phyloP scores from a whole-genome alignment of 177 flowering plant species.

The Vitis hybrid region DNA sequence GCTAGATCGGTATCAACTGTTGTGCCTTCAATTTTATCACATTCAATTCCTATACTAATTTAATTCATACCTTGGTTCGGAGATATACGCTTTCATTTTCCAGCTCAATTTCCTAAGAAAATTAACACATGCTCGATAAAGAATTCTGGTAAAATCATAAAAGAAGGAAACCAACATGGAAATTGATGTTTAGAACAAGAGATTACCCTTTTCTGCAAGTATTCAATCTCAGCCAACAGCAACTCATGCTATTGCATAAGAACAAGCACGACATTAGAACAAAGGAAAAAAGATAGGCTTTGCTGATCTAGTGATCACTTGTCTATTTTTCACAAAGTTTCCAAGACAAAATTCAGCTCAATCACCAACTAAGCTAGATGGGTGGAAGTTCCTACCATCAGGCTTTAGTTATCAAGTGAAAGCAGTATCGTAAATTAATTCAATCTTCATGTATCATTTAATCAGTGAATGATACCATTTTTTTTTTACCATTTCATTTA shows the following conservation, averaged over 20 bases:
- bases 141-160: not conserved
- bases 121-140: not conserved
- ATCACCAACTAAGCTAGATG: no score
- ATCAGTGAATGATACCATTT: no score
- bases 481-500: not conserved
- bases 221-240: slow-evolving; percentile 75
- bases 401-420: no score
- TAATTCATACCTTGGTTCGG: slow-evolving; percentile 58
- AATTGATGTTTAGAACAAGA: not conserved
- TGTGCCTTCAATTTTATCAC: no score
- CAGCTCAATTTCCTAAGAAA: slow-evolving; percentile 58
- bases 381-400: no score
- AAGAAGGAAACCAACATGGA: not conserved
- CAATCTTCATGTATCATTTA: no score
- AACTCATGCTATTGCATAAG: slow-evolving; percentile 54
- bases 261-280: not conserved
- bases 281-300: not conserved
- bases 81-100: slow-evolving; percentile 71
- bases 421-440: no score
- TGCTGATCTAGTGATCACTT: no score
- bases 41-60: not conserved
- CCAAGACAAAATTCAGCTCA: no score
- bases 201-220: slow-evolving; percentile 71
- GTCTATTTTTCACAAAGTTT: no score
- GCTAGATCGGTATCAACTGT: no score